Conservation (phyloP, 352 stramenopile genomes). For the Globisporangium apiculatum region DNA sequence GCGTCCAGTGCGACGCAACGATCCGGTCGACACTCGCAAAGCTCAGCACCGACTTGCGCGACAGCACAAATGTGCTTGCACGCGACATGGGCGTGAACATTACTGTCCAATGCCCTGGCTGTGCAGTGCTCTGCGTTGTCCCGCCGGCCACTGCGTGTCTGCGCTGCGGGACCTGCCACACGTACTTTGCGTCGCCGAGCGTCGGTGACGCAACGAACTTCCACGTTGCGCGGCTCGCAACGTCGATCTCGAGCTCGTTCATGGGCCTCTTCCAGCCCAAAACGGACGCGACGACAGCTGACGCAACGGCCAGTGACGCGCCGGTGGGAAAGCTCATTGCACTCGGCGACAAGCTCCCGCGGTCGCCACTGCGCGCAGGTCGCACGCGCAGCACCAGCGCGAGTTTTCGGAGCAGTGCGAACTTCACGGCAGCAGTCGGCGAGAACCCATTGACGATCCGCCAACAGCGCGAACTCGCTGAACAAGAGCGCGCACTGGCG, state of each 20-base stretch:
- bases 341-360: constrained; percentile 41
- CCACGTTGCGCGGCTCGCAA: constrained; percentile 68
- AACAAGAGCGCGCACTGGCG: constrained; percentile 5
- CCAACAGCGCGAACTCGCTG: constrained; percentile 4
- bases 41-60: constrained; percentile 57
- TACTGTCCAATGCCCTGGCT: constrained; percentile 78
- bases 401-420: constrained; percentile 16
- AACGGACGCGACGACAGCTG: constrained; percentile 10
- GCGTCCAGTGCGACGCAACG: constrained; percentile 67
- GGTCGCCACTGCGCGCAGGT: constrained; percentile 17
- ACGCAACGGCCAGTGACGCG: constrained; percentile 26
- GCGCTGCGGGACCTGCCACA: constrained; percentile 71
- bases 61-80: constrained; percentile 76
- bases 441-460: neutral
- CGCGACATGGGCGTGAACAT: constrained; percentile 82
- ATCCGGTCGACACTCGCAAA: constrained; percentile 74
- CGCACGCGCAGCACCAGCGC: constrained; percentile 24
- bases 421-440: neutral
- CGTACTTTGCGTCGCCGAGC: constrained; percentile 75
- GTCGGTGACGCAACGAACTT: constrained; percentile 82
- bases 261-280: constrained; percentile 52
- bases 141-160: constrained; percentile 69
- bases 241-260: constrained; percentile 73
- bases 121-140: constrained; percentile 62
- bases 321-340: constrained; percentile 58